Evolutionary conservation across 2,329 filamentous ascomycete genomes (phyloP), one percentile per base, ranked within the genome.

Genomic region (Colletotrichum orchidophilum): DNA sequence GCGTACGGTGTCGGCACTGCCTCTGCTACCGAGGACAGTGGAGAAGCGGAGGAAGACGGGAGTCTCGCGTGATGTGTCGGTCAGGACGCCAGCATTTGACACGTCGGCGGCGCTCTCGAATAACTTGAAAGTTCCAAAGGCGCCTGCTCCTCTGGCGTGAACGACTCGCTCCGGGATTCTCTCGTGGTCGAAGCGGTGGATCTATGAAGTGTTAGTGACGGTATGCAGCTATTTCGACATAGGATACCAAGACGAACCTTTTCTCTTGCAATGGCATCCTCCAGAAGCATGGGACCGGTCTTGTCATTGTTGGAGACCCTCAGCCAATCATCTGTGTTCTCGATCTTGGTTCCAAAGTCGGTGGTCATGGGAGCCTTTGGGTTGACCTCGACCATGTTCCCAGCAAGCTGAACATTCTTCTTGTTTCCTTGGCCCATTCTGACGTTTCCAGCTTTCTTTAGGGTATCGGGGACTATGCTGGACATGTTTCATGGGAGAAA

Each of bases 261-360:
- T 79, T 96, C 94, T 13, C 93, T 86, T 0, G 82, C 90, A 76
- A 93, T 91, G 11, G 87, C 85, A 74, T 96, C 94, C 77, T 96
- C 93, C 3, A 96, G 79, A 0, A 95, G 83, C 76, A 81, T 80
- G 0, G 94, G 92, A 0, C 94, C 94, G 2, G 86, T 90, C 66
- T 90, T 84, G 57, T 93, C 87, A 3, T 90, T 85, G 42, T 83
- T 90, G 29, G 84, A 87, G 5, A 92, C 86, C 63, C 88, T 90
- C 64, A 97, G 84, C 94, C 93, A 96, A 78, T 95, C 87, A 77
- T 97, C 94, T 1, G 92, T 91, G 76, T 92, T 92, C 52, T 84
- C 83, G 76, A 94, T 87, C 80, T 92, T 94, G 31, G 92, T 90
- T 26, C 94, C 94, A 81, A 87, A 94, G 77, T 97, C 94, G 59